Evolutionary conservation across 78 protist genomes (phyloP).

Genomic region (Salpingoeca rosetta): DNA sequence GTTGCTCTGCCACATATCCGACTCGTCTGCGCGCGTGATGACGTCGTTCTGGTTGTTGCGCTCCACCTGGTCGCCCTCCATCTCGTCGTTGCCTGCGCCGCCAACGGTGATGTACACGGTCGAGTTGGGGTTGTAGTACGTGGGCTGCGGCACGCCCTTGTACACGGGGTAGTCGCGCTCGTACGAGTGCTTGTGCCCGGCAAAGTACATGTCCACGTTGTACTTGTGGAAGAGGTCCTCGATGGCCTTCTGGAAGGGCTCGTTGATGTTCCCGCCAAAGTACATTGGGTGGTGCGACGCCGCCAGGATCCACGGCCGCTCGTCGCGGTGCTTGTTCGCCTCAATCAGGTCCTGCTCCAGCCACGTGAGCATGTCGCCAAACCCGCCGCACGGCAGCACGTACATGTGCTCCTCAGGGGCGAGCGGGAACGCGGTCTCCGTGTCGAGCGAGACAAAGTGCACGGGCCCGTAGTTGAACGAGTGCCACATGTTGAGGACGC

Average conservation of each 20-base stretch:
- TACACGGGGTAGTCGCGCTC: neutral
- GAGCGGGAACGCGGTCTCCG: constrained; percentile 16
- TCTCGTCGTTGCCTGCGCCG: neutral
- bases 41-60: neutral
- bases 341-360: neutral
- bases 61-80: neutral
- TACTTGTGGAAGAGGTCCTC: constrained; percentile 16
- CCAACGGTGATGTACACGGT: neutral
- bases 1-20: neutral
- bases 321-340: neutral
- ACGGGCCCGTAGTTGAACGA: constrained; percentile 22
- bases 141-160: neutral
- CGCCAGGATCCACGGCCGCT: neutral
- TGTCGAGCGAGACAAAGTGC: constrained; percentile 18
- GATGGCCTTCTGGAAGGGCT: neutral
- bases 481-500: constrained; percentile 9
- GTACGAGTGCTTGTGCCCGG: constrained; percentile 21
- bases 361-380: neutral
- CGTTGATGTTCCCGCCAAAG: neutral
- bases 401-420: neutral
- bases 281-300: neutral
- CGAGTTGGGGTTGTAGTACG: neutral
- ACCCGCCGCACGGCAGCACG: neutral
- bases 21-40: neutral
- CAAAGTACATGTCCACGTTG: constrained; percentile 14